phyloP scores from a whole-genome alignment of 2,329 filamentous ascomycete species.

The Phoma herbarum region DNA sequence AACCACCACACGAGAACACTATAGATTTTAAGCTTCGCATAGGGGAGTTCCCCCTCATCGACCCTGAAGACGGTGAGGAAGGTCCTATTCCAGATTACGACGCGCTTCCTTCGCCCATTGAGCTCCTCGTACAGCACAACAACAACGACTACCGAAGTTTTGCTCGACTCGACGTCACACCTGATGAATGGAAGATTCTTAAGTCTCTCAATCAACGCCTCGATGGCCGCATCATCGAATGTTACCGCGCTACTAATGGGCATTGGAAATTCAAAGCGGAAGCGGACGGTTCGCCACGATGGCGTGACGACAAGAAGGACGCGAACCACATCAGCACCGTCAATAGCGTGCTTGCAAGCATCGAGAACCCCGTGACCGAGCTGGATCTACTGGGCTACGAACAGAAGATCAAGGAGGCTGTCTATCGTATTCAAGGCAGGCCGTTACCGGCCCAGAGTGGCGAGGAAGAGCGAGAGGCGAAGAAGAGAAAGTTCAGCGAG shows the following conservation, averaged over 20 bases:
- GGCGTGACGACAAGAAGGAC: slow-evolving; percentile 90
- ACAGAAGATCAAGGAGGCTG: slow-evolving; percentile 76
- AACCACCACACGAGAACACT: slow-evolving; percentile 92
- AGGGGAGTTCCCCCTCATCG: slow-evolving; percentile 72
- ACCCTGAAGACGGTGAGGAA: slow-evolving; percentile 73
- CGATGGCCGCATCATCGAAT: slow-evolving; percentile 90
- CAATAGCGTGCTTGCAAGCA: slow-evolving; percentile 86
- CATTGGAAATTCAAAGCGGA: slow-evolving; percentile 77
- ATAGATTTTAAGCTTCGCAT: slow-evolving; percentile 88
- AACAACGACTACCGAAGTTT: slow-evolving; percentile 72
- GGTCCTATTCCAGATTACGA: slow-evolving; percentile 79
- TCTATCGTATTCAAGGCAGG: slow-evolving; percentile 69
- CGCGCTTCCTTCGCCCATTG: slow-evolving; percentile 71
- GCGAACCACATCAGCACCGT: slow-evolving; percentile 90
- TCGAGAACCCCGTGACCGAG: slow-evolving; percentile 83
- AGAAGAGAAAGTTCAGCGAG: slow-evolving; percentile 48
- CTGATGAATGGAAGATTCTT: slow-evolving; percentile 82
- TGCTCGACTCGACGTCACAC: slow-evolving; percentile 70
- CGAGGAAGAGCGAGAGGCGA: slow-evolving; percentile 36
- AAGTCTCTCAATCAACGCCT: slow-evolving; percentile 78
- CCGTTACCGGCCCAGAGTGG: slow-evolving; percentile 43
- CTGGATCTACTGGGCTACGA: slow-evolving; percentile 78
- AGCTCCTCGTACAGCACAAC: slow-evolving; percentile 75
- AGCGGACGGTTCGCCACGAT: slow-evolving; percentile 68
- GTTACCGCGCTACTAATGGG: slow-evolving; percentile 76